These are phyloP conservation scores for Leccinum longicurvipes DNA, from an alignment of 768 basidiomycete genomes.

Conservation along the genomic window DNA sequence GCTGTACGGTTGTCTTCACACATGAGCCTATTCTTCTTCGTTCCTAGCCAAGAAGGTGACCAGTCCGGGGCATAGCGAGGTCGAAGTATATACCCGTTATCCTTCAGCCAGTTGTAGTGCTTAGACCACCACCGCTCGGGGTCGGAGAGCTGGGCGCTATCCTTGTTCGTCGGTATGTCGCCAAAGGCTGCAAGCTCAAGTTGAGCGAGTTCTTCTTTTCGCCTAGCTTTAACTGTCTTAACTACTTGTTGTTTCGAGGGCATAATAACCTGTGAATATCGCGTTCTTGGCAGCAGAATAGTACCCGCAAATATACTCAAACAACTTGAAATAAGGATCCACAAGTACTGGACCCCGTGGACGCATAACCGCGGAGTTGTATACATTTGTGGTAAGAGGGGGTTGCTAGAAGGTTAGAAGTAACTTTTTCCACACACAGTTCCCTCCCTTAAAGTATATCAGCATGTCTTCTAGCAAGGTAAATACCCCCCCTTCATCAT, in stretches of 20 bases:
- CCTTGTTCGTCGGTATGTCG: not conserved
- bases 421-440: constrained; percentile 1
- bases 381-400: not conserved
- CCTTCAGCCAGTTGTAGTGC: constrained; percentile 11
- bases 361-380: constrained; percentile 7
- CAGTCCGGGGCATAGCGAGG: constrained; percentile 19
- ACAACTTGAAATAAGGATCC: constrained; percentile 4
- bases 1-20: constrained; percentile 5
- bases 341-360: constrained; percentile 2
- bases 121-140: constrained; percentile 13
- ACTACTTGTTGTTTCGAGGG: not conserved
- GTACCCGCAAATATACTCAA: not conserved
- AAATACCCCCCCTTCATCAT: constrained; percentile 4
- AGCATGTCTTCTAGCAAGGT: not conserved
- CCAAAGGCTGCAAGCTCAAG: constrained; percentile 1
- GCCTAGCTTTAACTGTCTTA: not conserved
- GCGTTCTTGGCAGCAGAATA: not conserved
- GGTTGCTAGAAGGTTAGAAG: not conserved
- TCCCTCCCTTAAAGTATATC: not conserved
- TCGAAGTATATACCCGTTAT: constrained; percentile 15
- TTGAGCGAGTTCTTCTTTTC: not conserved
- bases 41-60: constrained; percentile 18
- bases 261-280: not conserved
- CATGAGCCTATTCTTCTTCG: not conserved
- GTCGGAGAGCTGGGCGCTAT: not conserved